These are phyloP conservation scores for Salvia miltiorrhiza DNA, from an alignment of 257 asterid genomes.

Conservation along the genomic window DNA sequence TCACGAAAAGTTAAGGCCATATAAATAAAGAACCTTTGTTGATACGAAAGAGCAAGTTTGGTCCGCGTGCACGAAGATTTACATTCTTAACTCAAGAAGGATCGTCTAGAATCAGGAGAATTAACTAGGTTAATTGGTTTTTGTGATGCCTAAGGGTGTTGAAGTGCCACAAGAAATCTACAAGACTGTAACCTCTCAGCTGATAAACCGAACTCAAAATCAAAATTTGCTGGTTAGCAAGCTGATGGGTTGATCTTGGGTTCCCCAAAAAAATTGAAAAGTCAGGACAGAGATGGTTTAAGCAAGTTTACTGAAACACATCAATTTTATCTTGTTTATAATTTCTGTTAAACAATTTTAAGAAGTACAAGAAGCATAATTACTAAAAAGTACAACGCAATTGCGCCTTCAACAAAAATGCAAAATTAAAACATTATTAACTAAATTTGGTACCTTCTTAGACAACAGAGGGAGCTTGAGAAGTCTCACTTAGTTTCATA, in stretches of 20 bases:
- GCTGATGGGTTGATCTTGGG: background rate
- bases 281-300: background rate
- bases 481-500: background rate
- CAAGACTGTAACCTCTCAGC: background rate
- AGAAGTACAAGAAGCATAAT: background rate
- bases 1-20: background rate
- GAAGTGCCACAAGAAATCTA: background rate
- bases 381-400: background rate
- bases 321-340: background rate
- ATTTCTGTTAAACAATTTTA: background rate
- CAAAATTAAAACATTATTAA: background rate
- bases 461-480: conserved; percentile 11
- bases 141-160: background rate
- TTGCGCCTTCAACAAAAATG: background rate
- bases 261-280: background rate
- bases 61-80: background rate
- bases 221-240: background rate
- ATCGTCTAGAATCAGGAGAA: background rate
- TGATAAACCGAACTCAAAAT: background rate
- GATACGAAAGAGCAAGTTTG: background rate
- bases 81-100: background rate
- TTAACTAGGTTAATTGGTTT: background rate
- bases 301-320: background rate
- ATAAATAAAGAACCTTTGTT: background rate
- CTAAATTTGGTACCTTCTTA: conserved; percentile 27